These are phyloP conservation scores for Nemania abortiva DNA, from an alignment of 2,329 filamentous ascomycete genomes.

Conservation along the genomic window DNA sequence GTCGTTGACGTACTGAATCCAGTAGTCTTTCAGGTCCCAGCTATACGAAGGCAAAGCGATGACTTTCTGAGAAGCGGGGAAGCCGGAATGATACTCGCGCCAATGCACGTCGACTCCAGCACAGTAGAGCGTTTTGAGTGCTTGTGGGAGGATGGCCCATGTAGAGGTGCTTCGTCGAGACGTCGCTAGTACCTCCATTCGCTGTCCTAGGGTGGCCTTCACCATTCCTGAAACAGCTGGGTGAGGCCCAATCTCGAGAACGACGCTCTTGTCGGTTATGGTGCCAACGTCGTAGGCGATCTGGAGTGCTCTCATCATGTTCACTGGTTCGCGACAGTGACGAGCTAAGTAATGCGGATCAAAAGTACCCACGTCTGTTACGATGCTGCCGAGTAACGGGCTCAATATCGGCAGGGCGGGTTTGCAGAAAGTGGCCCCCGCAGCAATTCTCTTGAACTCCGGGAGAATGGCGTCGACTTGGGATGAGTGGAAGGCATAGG, in stretches of 20 bases:
- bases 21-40: slow-evolving; percentile 72
- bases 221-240: slow-evolving; percentile 40
- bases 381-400: not conserved
- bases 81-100: slow-evolving; percentile 68
- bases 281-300: slow-evolving; percentile 18
- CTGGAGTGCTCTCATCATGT: slow-evolving; percentile 36
- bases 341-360: slow-evolving; percentile 32
- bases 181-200: slow-evolving; percentile 22
- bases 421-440: not conserved
- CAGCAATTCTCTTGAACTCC: slow-evolving; percentile 40
- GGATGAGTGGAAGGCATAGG: slow-evolving; percentile 66
- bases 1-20: slow-evolving; percentile 62
- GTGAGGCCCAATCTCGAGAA: slow-evolving; percentile 39
- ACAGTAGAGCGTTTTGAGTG: slow-evolving; percentile 60
- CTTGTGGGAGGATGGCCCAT: slow-evolving; percentile 62
- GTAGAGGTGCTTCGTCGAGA: slow-evolving; percentile 27
- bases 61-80: slow-evolving; percentile 64
- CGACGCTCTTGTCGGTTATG: slow-evolving; percentile 43
- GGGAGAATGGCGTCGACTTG: slow-evolving; percentile 67
- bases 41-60: slow-evolving; percentile 69
- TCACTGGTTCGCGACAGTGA: slow-evolving; percentile 39
- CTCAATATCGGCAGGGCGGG: not conserved
- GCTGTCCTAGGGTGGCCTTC: slow-evolving; percentile 19
- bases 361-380: not conserved
- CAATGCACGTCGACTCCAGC: slow-evolving; percentile 61